Conservation (phyloP, 768 basidiomycete genomes). For the Gloeostereum incarnatum region DNA sequence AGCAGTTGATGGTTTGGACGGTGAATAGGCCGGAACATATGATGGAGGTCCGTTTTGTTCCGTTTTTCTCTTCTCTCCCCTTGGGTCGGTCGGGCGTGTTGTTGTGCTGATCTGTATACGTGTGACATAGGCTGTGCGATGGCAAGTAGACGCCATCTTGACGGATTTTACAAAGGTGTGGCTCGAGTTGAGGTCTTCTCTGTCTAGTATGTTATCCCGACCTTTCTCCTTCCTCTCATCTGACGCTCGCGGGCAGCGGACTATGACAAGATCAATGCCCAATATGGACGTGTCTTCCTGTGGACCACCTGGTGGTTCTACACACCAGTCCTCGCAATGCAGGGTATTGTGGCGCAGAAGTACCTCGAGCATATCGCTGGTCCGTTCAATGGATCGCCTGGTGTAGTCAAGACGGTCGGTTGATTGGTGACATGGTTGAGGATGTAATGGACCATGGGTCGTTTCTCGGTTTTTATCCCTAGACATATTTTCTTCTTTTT, state of each 20-base stretch:
- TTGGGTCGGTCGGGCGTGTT: slow-evolving; percentile 3
- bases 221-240: not conserved
- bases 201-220: slow-evolving; percentile 36
- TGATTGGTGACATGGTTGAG: too few relatives aligned
- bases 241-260: slow-evolving; percentile 35
- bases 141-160: slow-evolving; percentile 72
- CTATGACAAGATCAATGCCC: slow-evolving; percentile 54
- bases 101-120: slow-evolving; percentile 1
- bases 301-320: slow-evolving; percentile 65
- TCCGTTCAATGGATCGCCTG: too few relatives aligned
- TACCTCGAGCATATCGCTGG: slow-evolving; percentile 44
- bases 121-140: slow-evolving; percentile 53
- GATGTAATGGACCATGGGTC: too few relatives aligned
- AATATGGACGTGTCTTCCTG: slow-evolving; percentile 60
- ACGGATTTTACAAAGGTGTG: slow-evolving; percentile 67
- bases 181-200: slow-evolving; percentile 49
- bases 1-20: slow-evolving; percentile 92
- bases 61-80: not conserved
- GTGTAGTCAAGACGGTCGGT: too few relatives aligned
- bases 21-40: slow-evolving; percentile 85
- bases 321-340: slow-evolving; percentile 30
- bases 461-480: too few relatives aligned
- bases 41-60: slow-evolving; percentile 59
- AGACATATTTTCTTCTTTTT: too few relatives aligned
- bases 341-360: slow-evolving; percentile 16